Conservation (phyloP, 371 early-diverging fungal species). For the Mucor plumbeus region DNA sequence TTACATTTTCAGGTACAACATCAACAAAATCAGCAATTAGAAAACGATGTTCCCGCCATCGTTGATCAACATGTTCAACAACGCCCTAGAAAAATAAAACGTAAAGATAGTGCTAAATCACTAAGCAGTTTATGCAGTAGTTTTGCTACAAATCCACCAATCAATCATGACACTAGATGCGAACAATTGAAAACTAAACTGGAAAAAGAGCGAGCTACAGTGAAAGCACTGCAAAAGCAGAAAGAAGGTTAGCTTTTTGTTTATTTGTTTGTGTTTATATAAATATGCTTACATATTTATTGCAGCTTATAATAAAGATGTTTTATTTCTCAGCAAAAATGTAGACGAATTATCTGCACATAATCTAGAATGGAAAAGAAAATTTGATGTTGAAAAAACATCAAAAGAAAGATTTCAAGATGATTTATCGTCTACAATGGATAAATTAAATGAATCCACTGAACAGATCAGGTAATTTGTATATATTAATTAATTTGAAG, state of each 20-base stretch:
- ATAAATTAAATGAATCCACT: slow-evolving; percentile 30
- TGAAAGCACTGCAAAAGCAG: slow-evolving; percentile 46
- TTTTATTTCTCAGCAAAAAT: slow-evolving; percentile 38
- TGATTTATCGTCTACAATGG: slow-evolving; percentile 22
- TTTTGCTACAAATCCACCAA: slow-evolving; percentile 1
- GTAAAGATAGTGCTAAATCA: slow-evolving; percentile 29
- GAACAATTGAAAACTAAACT: slow-evolving; percentile 29
- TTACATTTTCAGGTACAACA: slow-evolving; percentile 4
- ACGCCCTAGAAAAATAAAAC: slow-evolving; percentile 12
- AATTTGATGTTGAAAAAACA: slow-evolving; percentile 38
- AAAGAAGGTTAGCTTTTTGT: slow-evolving; percentile 43
- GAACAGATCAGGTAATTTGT: slow-evolving; percentile 10
- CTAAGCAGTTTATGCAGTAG: slow-evolving; percentile 22
- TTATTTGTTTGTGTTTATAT: neutral
- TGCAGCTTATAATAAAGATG: slow-evolving; percentile 44
- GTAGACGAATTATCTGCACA: slow-evolving; percentile 35
- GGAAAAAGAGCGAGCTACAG: slow-evolving; percentile 46
- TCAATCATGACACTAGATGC: slow-evolving; percentile 15
- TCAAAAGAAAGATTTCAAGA: slow-evolving; percentile 30
- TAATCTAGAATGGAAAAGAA: slow-evolving; percentile 35
- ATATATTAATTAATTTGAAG: too few relatives aligned
- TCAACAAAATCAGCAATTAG: neutral
- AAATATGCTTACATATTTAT: neutral
- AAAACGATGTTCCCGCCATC: slow-evolving; percentile 14
- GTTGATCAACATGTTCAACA: neutral